Conservation (phyloP, 169 alveolate genomes). For the Cryptosporidium xiaoi region DNA sequence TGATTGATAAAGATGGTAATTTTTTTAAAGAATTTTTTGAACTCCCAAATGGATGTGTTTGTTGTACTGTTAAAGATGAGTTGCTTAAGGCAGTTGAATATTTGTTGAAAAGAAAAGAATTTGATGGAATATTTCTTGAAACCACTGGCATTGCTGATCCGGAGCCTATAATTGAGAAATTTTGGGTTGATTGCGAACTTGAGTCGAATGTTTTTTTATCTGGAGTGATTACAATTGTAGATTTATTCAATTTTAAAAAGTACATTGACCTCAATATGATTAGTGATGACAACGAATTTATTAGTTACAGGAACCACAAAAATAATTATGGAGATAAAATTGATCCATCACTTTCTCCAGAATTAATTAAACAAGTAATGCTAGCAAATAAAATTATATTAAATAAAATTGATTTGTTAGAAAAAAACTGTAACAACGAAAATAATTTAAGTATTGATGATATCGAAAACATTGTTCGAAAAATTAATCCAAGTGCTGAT, state of each 20-base stretch:
- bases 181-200: constrained; percentile 87
- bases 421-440: background rate
- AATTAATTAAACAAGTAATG: constrained; percentile 79
- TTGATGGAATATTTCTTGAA: constrained; percentile 84
- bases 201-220: constrained; percentile 78
- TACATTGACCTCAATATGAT: constrained; percentile 26
- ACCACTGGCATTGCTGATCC: constrained; percentile 90
- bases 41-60: constrained; percentile 91
- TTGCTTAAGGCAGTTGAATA: constrained; percentile 82
- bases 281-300: background rate
- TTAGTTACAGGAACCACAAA: background rate
- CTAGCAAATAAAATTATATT: constrained; percentile 84
- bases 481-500: constrained; percentile 71
- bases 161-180: constrained; percentile 80
- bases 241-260: constrained; percentile 67
- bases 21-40: constrained; percentile 85
- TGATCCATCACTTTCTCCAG: constrained; percentile 26
- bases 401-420: constrained; percentile 81
- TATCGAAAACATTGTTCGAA: constrained; percentile 15
- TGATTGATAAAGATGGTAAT: constrained; percentile 86
- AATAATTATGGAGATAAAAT: background rate
- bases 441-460: background rate
- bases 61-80: constrained; percentile 89
- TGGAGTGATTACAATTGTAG: constrained; percentile 81
- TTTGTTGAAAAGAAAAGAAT: constrained; percentile 76